These are phyloP conservation scores for Brasenia schreberi DNA, from an alignment of 164 flowering plant species.

Conservation along the genomic window DNA sequence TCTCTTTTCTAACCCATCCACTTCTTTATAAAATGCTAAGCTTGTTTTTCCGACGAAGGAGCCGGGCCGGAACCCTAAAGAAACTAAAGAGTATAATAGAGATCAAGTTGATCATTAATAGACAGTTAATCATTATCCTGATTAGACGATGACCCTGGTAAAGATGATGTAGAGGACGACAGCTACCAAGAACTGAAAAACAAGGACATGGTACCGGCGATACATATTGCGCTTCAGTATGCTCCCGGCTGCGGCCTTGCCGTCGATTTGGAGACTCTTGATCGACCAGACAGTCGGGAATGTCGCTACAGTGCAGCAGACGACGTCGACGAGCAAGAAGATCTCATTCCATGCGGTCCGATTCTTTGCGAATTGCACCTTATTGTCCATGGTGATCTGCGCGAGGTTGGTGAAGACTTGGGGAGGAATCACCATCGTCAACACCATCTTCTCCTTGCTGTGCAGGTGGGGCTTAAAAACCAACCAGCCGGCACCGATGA, in stretches of 20 bases:
- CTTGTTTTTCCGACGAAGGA: too few species aligned
- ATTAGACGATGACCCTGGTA: conserved; percentile 74
- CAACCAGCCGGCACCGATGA: conserved; percentile 96
- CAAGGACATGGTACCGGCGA: conserved; percentile 56
- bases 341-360: conserved; percentile 88
- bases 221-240: conserved; percentile 79
- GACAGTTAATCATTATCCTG: too few species aligned
- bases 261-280: conserved; percentile 76
- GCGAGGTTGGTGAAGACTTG: conserved; percentile 84
- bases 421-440: conserved; percentile 88
- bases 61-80: too few species aligned
- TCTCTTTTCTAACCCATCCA: too few species aligned
- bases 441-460: conserved; percentile 81
- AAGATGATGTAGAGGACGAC: conserved; percentile 89
- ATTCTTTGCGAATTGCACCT: conserved; percentile 58
- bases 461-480: conserved; percentile 80
- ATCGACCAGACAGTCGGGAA: conserved; percentile 97
- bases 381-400: conserved; percentile 75
- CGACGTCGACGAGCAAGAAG: conserved; percentile 72
- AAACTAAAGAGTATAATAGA: too few species aligned
- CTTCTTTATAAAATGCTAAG: too few species aligned
- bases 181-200: conserved; percentile 11
- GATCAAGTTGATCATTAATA: too few species aligned
- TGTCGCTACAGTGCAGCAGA: conserved; percentile 83
- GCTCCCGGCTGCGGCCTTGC: conserved; percentile 75